Base-by-base conservation (phyloP, 108 stramenopile genomes). In the Cyclotella sp. region DNA sequence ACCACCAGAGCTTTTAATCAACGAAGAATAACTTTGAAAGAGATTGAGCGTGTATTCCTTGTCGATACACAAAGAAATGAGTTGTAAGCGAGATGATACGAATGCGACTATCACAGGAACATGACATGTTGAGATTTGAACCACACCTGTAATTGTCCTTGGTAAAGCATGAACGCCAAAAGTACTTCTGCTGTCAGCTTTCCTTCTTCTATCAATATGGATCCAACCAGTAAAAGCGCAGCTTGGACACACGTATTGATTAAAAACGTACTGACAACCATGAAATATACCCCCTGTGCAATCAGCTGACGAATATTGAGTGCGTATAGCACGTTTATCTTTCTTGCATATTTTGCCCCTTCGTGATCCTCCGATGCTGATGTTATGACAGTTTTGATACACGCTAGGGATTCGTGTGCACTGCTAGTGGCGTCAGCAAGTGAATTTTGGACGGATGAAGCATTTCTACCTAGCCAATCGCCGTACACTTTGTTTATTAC, bases 91-190 rank as follows among this genome's bases (percentile, higher is more conserved):
- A 65, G 52, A 41, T 2, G 13, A 55, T 34, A 15, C 22, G 43
- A 40, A 49, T 10, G 51, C 11, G 41, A 67, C 45, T 67, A 1
- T n/a, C 4, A 24, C 66, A 53, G 28, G 29, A 43, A 30, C 3
- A 19, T 15, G 3, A 28, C 11, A 18, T 22, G 65, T 44, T 34
- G 70, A 82, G 19, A 27, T 19, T 11, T 24, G 10, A 44, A 29
- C 43, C 63, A 3, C 26, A 68, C 67, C 71, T 93, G 93, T 19
- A 98, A 85, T 46, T 93, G 87, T 8, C 91, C 90, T 77, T 97
- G 96, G 81, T 97, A 97, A 43, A 98, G 88, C 96, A 98, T 97
- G 77, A 98, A 98, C 19, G 97, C 93, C 29, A 98, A 73, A n/a
- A 98, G 89, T 12, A 93, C 74, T 54, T 93, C 93, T 9, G 88